Evolutionary conservation across 2,329 filamentous ascomycete species (phyloP).

Genomic region (Chalaropsis ovoidea): DNA sequence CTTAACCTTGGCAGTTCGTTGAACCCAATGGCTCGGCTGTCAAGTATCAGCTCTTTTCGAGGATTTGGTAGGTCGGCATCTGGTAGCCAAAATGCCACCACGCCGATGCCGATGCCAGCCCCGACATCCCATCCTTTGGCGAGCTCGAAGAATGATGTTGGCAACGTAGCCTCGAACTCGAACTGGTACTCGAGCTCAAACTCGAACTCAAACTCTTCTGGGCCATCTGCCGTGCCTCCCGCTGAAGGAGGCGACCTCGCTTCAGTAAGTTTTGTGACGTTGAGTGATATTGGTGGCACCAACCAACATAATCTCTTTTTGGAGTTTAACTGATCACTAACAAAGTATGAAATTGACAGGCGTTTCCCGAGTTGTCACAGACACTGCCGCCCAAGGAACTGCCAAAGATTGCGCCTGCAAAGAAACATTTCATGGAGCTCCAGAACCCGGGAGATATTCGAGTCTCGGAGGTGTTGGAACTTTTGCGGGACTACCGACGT

Average conservation of each 20-base stretch:
- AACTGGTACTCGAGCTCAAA: no score
- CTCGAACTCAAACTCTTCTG: neutral
- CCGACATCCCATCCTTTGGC: neutral
- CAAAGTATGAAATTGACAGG: slow-evolving; percentile 33
- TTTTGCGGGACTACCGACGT: slow-evolving; percentile 65
- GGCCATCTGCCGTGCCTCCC: neutral
- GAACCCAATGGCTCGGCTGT: slow-evolving; percentile 72
- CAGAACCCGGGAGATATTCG: slow-evolving; percentile 60
- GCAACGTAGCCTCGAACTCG: neutral
- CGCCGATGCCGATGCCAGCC: neutral
- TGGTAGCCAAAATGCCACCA: slow-evolving; percentile 27
- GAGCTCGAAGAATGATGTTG: neutral
- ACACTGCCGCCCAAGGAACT: slow-evolving; percentile 45
- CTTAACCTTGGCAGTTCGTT: slow-evolving; percentile 64
- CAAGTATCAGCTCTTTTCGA: slow-evolving; percentile 61
- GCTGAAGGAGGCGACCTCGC: slow-evolving; percentile 47
- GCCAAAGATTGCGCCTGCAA: slow-evolving; percentile 53
- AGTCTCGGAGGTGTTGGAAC: slow-evolving; percentile 60
- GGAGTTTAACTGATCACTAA: slow-evolving; percentile 15
- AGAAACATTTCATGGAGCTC: slow-evolving; percentile 62
- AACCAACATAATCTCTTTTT: neutral
- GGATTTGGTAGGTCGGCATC: slow-evolving; percentile 55
- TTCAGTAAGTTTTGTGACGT: slow-evolving; percentile 38
- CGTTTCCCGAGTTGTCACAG: slow-evolving; percentile 50
- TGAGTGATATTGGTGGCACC: no score